A percentile compares a stretch with the other conserved stretches of the same genome.
Conservation (phyloP, 192 early-diverging fungal species). For the Gonapodya sp. region DNA sequence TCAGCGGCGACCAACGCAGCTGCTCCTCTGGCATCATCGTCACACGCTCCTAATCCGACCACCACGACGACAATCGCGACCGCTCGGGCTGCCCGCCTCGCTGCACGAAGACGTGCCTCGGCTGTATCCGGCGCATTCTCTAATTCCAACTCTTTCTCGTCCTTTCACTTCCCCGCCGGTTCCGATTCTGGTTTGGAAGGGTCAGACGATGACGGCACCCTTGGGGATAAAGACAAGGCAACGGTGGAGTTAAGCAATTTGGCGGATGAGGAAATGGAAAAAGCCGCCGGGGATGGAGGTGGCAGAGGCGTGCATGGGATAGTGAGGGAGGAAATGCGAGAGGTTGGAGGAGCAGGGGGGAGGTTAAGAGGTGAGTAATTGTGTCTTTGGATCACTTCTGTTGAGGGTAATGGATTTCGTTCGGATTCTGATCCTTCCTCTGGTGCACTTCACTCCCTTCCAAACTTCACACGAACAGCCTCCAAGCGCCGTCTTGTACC, state of each 20-base stretch:
- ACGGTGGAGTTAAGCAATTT: not conserved
- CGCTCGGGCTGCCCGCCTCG: not conserved
- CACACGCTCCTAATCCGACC: not conserved
- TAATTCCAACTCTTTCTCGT: not conserved
- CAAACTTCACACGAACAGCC: not conserved
- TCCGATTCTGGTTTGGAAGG: not conserved
- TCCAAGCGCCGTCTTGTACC: not conserved
- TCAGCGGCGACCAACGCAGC: not conserved
- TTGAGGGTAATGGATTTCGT: not conserved
- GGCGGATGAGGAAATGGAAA: not conserved
- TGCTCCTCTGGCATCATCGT: not conserved
- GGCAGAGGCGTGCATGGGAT: no score
- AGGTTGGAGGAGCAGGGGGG: not conserved
- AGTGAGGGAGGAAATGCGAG: not conserved
- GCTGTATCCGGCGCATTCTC: not conserved
- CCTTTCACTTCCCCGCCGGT: not conserved
- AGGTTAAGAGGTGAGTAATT: not conserved
- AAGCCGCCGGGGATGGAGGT: not conserved
- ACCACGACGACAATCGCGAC: not conserved
- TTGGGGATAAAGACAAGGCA: not conserved
- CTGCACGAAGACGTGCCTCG: not conserved
- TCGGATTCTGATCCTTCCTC: not conserved
- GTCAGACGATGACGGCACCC: not conserved
- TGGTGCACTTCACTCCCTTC: not conserved
- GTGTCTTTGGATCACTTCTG: not conserved